Base-by-base conservation (phyloP, 2,329 filamentous ascomycete species). In the Aspergillus sp. region DNA sequence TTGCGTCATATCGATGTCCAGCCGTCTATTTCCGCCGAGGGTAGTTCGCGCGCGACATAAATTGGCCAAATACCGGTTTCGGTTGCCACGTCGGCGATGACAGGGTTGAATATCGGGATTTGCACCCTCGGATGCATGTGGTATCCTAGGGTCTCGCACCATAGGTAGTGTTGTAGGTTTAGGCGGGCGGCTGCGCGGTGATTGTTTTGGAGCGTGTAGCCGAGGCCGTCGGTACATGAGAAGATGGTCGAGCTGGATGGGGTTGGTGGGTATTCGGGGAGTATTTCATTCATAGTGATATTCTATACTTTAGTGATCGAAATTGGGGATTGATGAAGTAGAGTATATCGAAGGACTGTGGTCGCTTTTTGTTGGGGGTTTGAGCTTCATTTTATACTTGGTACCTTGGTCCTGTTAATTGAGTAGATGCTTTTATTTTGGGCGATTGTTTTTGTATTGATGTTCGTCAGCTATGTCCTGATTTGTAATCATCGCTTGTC, bases 101-200 rank as follows among this genome's bases (percentile, higher is more conserved):
- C 29, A 4, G 52, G 32, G 45, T 47, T 47, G 36, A 7, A 42
- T 20, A 59, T 45, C 49, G 59, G 22, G 29, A 63, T 54, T 39
- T 55, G 47, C 49, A 74, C 67, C 12, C 55, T 53, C 3, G 69
- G 70, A 52, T 75, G 71, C 9, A 75, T 60, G 31, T 60, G 65
- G 53, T 62, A 73, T 20, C 64, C 59, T 3, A 70, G 64, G 11
- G 64, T 60, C 22, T 69, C 61, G 49, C 65, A 65, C 68, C 67
- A 75, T 6, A 73, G 63, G 32, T 67, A 69, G 42, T 74, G 69
- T 52, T 75, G 71, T 45, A 71, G 59, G 47, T 73, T 69, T 1
- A 73, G 59, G 16, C 66, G 63, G 18, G 45, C 55, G 6, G 56
- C 61, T 11, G 56, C 53, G 29, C 58, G 63, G 49, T 61, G 55